These are phyloP conservation scores for Glarea lozoyensis DNA, from an alignment of 495 filamentous ascomycete genomes.

Conservation along the genomic window DNA sequence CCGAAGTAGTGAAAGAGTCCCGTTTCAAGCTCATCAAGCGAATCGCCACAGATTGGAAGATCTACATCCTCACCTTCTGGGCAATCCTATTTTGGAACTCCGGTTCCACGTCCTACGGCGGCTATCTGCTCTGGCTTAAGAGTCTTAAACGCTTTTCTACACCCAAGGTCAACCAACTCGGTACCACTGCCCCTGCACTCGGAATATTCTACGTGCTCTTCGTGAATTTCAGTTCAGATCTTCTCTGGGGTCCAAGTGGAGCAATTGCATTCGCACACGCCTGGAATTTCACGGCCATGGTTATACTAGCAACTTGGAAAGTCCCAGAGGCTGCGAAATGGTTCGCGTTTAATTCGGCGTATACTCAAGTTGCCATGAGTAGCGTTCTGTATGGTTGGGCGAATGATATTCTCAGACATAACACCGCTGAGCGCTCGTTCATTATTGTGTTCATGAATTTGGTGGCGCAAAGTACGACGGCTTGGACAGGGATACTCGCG, in stretches of 20 bases:
- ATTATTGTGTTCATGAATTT: slow-evolving; percentile 31
- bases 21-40: slow-evolving; percentile 6
- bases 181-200: slow-evolving; percentile 21
- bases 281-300: slow-evolving; percentile 14
- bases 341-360: slow-evolving; percentile 21
- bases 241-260: slow-evolving; percentile 11
- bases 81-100: slow-evolving; percentile 20
- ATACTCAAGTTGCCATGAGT: slow-evolving; percentile 16
- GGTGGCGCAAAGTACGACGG: slow-evolving; percentile 33
- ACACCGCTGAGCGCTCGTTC: slow-evolving; percentile 8
- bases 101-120: slow-evolving; percentile 16
- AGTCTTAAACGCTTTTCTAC: slow-evolving; percentile 22
- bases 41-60: slow-evolving; percentile 21
- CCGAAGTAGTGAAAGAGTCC: slow-evolving; percentile 12
- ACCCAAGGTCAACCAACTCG: slow-evolving; percentile 28
- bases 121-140: slow-evolving; percentile 25
- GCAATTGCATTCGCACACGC: slow-evolving; percentile 18
- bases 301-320: slow-evolving; percentile 21
- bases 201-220: slow-evolving; percentile 22
- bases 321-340: slow-evolving; percentile 22
- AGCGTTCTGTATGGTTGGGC: slow-evolving; percentile 20
- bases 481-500: slow-evolving; percentile 24
- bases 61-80: slow-evolving; percentile 17
- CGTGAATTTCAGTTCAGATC: slow-evolving; percentile 19
- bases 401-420: slow-evolving; percentile 13